A percentile compares a stretch with the other conserved stretches of the same genome.
These are phyloP conservation scores for Ophiostoma sp. DNA, from an alignment of 2,329 filamentous ascomycete genomes.

Conservation along the genomic window DNA sequence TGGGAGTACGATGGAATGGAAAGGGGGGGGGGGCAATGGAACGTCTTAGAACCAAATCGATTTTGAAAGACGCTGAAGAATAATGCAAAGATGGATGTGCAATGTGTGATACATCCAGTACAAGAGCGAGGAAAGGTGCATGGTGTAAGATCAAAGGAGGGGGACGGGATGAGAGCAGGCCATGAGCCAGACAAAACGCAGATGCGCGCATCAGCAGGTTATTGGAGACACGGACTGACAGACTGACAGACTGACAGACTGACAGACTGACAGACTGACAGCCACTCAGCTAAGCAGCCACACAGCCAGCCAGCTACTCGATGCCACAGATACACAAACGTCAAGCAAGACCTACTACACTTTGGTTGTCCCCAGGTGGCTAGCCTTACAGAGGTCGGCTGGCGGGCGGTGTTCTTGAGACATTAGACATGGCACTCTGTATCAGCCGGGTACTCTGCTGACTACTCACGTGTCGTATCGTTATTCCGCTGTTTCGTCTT, in stretches of 20 bases:
- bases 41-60: neutral
- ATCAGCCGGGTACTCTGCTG: neutral
- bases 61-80: neutral
- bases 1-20: neutral
- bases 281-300: neutral
- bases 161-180: neutral
- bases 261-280: neutral
- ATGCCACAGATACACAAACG: neutral
- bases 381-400: neutral
- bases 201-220: neutral
- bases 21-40: neutral
- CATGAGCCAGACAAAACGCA: neutral
- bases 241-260: neutral
- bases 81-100: neutral
- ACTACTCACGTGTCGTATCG: neutral
- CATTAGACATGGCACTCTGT: neutral
- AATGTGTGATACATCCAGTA: too few relatives aligned
- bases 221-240: neutral
- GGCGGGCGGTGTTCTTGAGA: neutral
- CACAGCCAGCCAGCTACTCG: too few relatives aligned
- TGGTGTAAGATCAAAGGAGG: neutral
- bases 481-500: neutral
- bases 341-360: neutral
- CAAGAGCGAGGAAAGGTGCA: neutral
- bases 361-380: neutral